A percentile compares a stretch with the other conserved stretches of the same genome.
Evolutionary conservation across 1,284 basidiomycete genomes (phyloP).

Genomic region (Neolentinus lepideus): DNA sequence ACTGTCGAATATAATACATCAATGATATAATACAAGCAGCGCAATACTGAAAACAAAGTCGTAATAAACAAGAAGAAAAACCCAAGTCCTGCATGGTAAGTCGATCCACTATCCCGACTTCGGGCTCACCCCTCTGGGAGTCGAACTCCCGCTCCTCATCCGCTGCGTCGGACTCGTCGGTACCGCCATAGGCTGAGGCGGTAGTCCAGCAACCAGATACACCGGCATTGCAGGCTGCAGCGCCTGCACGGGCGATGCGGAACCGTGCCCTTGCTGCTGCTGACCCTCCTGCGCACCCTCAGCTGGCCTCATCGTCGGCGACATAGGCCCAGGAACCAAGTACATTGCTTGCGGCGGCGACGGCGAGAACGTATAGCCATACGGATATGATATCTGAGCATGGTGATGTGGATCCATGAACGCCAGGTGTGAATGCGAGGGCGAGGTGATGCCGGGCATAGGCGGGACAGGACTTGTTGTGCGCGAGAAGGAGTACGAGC

Average conservation of each 20-base stretch:
- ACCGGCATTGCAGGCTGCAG: constrained; percentile 1
- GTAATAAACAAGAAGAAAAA: too few relatives aligned
- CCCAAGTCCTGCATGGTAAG: too few relatives aligned
- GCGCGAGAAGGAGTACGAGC: background rate
- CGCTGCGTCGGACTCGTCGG: background rate
- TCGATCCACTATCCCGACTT: background rate
- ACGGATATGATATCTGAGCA: background rate
- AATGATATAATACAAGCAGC: too few relatives aligned
- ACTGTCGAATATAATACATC: too few relatives aligned
- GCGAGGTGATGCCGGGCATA: background rate
- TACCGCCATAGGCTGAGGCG: background rate
- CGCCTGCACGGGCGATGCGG: background rate
- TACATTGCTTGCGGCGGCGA: background rate
- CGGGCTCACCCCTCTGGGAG: background rate
- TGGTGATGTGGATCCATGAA: background rate
- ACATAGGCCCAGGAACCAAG: background rate
- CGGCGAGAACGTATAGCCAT: constrained; percentile 1
- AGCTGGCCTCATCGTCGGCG: background rate
- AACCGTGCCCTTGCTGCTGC: background rate
- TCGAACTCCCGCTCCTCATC: background rate
- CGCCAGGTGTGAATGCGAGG: background rate
- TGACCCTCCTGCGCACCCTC: background rate
- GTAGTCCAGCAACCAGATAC: background rate
- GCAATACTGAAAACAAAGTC: too few relatives aligned
- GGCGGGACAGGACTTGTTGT: background rate